Evolutionary conservation across 2,329 filamentous ascomycete genomes (phyloP).

Genomic region (Berkeleyomyces rouxiae): DNA sequence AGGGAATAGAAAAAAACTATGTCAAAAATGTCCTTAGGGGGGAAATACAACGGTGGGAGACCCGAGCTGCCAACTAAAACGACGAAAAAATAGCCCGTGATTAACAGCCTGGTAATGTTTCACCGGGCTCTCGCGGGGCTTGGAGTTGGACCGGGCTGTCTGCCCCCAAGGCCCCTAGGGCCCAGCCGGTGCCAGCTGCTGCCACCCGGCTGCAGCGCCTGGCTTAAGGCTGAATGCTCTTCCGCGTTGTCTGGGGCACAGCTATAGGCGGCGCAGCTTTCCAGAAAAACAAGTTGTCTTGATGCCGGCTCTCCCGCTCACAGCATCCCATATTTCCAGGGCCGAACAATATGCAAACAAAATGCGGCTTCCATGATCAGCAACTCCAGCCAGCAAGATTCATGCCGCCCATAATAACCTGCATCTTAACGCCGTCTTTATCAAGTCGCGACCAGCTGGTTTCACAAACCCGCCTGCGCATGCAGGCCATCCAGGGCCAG

Average conservation of each 20-base stretch:
- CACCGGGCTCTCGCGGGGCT: no score
- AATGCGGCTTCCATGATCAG: no score
- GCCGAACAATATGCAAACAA: not conserved
- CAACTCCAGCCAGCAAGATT: no score
- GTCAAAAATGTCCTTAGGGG: not conserved
- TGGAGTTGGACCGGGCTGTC: no score
- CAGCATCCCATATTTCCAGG: no score
- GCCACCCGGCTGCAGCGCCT: not conserved
- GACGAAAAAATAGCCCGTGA: not conserved
- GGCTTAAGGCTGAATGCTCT: not conserved
- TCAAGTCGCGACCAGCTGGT: not conserved
- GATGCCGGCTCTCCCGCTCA: no score
- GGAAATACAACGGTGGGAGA: not conserved
- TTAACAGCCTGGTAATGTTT: not conserved
- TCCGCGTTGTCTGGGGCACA: not conserved
- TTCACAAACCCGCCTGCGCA: not conserved
- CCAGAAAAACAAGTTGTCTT: no score
- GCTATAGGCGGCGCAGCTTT: not conserved
- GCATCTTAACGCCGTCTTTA: no score
- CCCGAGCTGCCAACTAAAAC: not conserved
- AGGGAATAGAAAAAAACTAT: not conserved
- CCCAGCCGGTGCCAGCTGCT: not conserved
- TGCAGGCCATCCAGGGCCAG: no score
- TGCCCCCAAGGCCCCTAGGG: no score
- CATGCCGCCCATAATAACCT: no score